phyloP scores from a whole-genome alignment of 1,284 basidiomycete species.

The Xanthoconium separans region DNA sequence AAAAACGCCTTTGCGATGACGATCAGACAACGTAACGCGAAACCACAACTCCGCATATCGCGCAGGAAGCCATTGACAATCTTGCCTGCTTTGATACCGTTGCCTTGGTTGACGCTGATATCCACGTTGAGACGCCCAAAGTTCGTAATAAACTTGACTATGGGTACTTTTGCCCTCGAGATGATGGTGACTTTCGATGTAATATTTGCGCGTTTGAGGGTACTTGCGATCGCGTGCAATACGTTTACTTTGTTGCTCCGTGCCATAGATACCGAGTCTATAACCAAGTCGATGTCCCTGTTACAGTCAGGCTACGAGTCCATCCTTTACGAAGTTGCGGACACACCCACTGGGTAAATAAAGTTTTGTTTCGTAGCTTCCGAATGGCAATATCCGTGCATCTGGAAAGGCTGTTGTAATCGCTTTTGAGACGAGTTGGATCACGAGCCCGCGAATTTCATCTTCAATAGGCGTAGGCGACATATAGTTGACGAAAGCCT shows the following conservation, averaged over 20 bases:
- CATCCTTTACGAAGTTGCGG: neutral
- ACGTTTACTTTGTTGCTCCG: conserved; percentile 58
- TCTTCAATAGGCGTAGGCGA: conserved; percentile 86
- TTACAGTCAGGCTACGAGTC: conserved; percentile 9
- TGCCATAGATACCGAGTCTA: conserved; percentile 66
- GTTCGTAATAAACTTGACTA: conserved; percentile 87
- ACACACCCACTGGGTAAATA: conserved; percentile 91
- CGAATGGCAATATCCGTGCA: conserved; percentile 85
- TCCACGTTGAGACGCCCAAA: conserved; percentile 84
- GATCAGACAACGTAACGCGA: conserved; percentile 77
- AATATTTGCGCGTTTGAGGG: conserved; percentile 59
- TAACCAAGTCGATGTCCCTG: conserved; percentile 78
- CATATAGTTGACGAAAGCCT: conserved; percentile 85
- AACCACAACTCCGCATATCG: conserved; percentile 54
- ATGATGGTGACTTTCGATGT: conserved; percentile 80
- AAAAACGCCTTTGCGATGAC: conserved; percentile 91
- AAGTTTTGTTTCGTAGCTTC: conserved; percentile 91
- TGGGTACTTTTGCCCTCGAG: conserved; percentile 88
- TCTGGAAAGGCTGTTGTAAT: conserved; percentile 73
- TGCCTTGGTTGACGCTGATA: conserved; percentile 87
- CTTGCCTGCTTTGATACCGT: conserved; percentile 78
- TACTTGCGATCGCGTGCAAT: conserved; percentile 62
- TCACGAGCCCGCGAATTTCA: conserved; percentile 76
- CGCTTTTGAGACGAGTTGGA: conserved; percentile 70
- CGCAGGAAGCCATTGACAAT: conserved; percentile 83